Conservation (phyloP, 1,284 basidiomycete genomes). For the Athelia sp. region DNA sequence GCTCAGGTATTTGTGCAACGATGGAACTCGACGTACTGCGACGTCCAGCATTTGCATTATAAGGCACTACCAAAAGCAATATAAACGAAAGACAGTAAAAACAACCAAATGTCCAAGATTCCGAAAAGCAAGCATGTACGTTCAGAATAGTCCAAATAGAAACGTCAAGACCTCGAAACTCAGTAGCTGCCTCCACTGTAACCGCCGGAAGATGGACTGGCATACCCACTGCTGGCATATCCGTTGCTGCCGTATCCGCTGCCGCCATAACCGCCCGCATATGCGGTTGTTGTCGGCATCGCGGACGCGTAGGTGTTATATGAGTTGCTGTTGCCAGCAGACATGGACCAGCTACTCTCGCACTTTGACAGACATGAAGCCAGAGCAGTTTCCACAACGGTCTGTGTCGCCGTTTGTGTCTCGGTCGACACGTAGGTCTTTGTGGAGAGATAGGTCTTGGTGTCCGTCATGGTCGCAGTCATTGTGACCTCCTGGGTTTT, state of each 20-base stretch:
- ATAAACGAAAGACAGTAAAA: too few species aligned
- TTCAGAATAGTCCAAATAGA: neutral
- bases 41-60: too few species aligned
- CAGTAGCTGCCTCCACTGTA: slow-evolving; percentile 17
- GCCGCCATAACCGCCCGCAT: neutral
- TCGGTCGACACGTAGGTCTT: slow-evolving; percentile 40
- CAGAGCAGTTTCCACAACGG: slow-evolving; percentile 41
- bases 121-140: neutral
- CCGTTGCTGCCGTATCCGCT: slow-evolving; percentile 6
- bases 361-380: slow-evolving; percentile 59
- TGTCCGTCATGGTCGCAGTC: slow-evolving; percentile 42
- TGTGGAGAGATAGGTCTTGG: slow-evolving; percentile 39
- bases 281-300: slow-evolving; percentile 15
- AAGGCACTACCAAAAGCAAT: too few species aligned
- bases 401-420: slow-evolving; percentile 37
- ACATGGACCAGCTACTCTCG: slow-evolving; percentile 52
- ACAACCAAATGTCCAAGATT: neutral
- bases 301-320: slow-evolving; percentile 46
- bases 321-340: slow-evolving; percentile 43
- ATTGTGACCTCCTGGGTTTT: slow-evolving; percentile 47
- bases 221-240: slow-evolving; percentile 7
- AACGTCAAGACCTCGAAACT: slow-evolving; percentile 11
- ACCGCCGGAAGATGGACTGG: slow-evolving; percentile 7
- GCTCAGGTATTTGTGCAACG: too few species aligned
- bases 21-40: too few species aligned